Evolutionary conservation across 2,329 filamentous ascomycete species (phyloP).

Genomic region (Grosmannia clavigera): DNA sequence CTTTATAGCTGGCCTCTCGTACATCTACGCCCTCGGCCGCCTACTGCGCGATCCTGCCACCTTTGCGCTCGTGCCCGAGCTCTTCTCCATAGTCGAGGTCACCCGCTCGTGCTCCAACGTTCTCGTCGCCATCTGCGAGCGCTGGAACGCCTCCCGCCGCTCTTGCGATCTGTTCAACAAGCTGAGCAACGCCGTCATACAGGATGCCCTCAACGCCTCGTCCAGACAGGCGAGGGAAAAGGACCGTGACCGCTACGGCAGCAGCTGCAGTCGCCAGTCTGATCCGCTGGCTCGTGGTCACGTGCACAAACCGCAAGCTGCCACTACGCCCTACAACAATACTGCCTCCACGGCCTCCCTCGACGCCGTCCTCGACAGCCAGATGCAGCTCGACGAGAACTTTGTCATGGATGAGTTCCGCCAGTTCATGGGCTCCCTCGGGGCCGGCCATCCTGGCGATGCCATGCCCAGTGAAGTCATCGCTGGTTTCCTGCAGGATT

Average conservation of each 20-base stretch:
- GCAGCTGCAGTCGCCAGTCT: not conserved
- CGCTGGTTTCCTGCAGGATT: not conserved
- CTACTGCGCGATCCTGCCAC: constrained; percentile 4
- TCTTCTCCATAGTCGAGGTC: constrained; percentile 7
- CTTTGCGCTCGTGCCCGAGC: constrained; percentile 4
- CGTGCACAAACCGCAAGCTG: no score
- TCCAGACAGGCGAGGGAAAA: not conserved
- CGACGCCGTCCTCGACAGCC: not conserved
- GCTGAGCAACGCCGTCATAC: not conserved
- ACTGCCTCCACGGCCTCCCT: not conserved
- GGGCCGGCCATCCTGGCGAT: not conserved
- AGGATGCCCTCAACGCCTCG: not conserved
- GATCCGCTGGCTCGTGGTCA: not conserved
- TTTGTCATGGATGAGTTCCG: constrained; percentile 2
- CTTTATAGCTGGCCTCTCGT: constrained; percentile 12
- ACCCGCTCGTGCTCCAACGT: constrained; percentile 13
- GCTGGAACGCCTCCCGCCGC: constrained; percentile 11
- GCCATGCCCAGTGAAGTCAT: not conserved
- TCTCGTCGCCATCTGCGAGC: constrained; percentile 12
- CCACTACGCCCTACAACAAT: not conserved
- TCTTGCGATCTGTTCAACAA: not conserved
- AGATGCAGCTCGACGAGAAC: constrained; percentile 1
- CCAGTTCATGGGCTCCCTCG: not conserved
- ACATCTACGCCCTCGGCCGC: constrained; percentile 11
- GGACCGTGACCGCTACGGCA: not conserved